These are phyloP conservation scores for Zalaria obscura DNA, from an alignment of 2,329 filamentous ascomycete genomes.

Conservation along the genomic window DNA sequence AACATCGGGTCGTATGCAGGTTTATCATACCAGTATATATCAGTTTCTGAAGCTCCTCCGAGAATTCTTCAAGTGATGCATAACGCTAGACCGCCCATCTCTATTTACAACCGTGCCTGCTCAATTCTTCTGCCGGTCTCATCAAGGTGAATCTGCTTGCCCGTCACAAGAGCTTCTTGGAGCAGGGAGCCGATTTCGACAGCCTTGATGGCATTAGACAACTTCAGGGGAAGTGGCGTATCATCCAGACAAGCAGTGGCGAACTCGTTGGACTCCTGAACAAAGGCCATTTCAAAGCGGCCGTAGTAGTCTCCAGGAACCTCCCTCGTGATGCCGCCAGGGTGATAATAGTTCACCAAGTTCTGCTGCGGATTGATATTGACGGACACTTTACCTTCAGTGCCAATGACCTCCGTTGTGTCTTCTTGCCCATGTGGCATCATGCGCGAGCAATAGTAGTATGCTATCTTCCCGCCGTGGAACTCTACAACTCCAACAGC, in stretches of 20 bases:
- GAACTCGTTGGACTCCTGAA: constrained; percentile 5
- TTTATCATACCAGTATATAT: too few species aligned
- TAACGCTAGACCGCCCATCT: neutral
- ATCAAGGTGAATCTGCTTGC: constrained; percentile 4
- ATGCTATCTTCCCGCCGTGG: constrained; percentile 28
- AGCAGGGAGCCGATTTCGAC: constrained; percentile 5
- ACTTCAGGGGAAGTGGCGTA: constrained; percentile 2
- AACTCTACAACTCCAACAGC: constrained; percentile 31
- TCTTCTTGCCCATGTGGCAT: constrained; percentile 29
- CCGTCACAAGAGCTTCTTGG: constrained; percentile 5
- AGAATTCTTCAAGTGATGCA: neutral
- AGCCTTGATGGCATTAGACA: constrained; percentile 3
- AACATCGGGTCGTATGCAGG: too few species aligned
- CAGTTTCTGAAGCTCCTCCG: neutral
- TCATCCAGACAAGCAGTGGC: constrained; percentile 3
- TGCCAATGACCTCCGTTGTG: constrained; percentile 28
- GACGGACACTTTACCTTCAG: constrained; percentile 22
- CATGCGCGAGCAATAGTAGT: constrained; percentile 30
- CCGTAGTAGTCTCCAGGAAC: constrained; percentile 6
- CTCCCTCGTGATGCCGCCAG: constrained; percentile 3
- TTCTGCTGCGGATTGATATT: constrained; percentile 5
- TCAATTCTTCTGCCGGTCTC: constrained; percentile 4
- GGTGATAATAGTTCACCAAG: constrained; percentile 2
- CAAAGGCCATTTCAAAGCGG: constrained; percentile 6
- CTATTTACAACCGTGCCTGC: neutral